These are phyloP conservation scores for Ustilago trichophora DNA, from an alignment of 1,284 basidiomycete genomes.

Conservation along the genomic window DNA sequence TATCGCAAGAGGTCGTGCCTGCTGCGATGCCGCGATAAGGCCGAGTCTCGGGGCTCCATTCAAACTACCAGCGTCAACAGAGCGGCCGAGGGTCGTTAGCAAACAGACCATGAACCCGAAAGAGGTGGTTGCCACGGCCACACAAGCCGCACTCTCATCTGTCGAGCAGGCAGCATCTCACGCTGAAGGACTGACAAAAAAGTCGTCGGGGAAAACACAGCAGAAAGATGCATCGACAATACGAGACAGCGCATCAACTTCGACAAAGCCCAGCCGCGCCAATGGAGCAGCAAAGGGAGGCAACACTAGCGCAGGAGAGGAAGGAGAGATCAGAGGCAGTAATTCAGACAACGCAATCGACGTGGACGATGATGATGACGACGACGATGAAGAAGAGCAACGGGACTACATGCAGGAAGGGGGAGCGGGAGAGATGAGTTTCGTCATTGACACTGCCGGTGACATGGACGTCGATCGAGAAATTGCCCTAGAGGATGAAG, in stretches of 20 bases:
- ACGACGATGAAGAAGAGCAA: conserved; percentile 7
- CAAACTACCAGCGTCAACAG: conserved; percentile 2
- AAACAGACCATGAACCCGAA: conserved; percentile 11
- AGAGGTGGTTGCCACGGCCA: conserved; percentile 10
- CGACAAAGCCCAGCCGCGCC: not conserved
- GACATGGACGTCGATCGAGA: conserved; percentile 43
- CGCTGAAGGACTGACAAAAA: not conserved
- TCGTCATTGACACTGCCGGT: conserved; percentile 39
- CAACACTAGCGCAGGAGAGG: not conserved
- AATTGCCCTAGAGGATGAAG: conserved; percentile 19
- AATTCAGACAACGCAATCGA: not conserved
- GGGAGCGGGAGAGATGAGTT: conserved; percentile 32
- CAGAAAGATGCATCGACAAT: not conserved
- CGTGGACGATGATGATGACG: conserved; percentile 1
- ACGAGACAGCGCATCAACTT: not conserved
- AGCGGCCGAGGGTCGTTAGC: not conserved
- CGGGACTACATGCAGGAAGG: conserved; percentile 2
- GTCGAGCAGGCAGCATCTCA: conserved; percentile 4
- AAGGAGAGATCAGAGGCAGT: not conserved
- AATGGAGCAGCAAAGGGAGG: conserved; percentile 1
- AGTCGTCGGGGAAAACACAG: not conserved
- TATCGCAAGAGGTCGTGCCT: too few species aligned
- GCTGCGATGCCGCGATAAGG: conserved; percentile 5
- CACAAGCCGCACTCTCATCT: conserved; percentile 13
- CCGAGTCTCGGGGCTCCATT: not conserved